Evolutionary conservation across 331 rosid species (phyloP), one percentile per base, ranked within the genome.

Genomic region (Prunus yedoensis): DNA sequence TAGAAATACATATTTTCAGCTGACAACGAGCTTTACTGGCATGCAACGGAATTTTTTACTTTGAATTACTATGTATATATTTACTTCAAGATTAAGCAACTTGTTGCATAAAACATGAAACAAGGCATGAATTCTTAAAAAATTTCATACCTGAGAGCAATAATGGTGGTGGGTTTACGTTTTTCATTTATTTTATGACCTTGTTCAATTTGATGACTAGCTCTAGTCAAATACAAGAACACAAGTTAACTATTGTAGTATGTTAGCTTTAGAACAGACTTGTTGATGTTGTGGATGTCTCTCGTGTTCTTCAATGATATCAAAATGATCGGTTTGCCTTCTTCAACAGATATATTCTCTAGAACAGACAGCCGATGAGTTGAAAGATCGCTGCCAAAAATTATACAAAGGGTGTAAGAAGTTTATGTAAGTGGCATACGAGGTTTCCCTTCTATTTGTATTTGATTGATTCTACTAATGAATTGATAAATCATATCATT

Each of bases 361-460:
- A 54, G 97, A 90, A 78, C 91, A 84, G 81, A 84, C 88, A 14
- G 59, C 91, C 50, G 97, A 92, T 51, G 97, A 90, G 81, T 53
- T 94, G 84, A 89, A 87, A 72, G 93, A 84, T 57, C 96, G 96
- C 57, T 94, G 97, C 87, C 90, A 87, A 73, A 84, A 76, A 3
- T 80, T 94, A 69, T 84, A 68, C 80, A 82, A 83, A 66, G 99
- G 97, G 77, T 90, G 90, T 77, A 85, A 78, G 85, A 92, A 85
- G 83, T 90, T 88, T 79, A 85, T 89, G 99, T 92, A 84, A 92
- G 99, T 88, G 54, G n/a, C n/a, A n/a, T 17, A 38, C 66, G n/a
- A 65, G 70, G 32, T 75, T 81, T 58, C 11, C 27, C 0, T 8
- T 46, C 73, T 75, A 43, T 63, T 70, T 70, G 49, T 75, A 32